Evolutionary conservation across 257 asterid genomes (phyloP).

Genomic region (Thymus quinquecostatus): DNA sequence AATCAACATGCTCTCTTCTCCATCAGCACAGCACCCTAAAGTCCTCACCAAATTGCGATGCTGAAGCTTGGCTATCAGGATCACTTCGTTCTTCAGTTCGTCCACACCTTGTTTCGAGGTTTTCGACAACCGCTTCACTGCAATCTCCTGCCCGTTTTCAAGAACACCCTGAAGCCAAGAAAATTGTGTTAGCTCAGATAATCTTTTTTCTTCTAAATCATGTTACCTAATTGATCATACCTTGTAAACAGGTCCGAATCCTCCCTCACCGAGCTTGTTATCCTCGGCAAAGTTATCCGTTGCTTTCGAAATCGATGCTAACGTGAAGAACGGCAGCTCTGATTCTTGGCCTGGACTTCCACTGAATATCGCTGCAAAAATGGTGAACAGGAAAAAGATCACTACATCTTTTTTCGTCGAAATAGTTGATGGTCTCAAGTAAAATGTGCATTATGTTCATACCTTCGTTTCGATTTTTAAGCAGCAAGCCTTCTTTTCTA

Average conservation of each 20-base stretch:
- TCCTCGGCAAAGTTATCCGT: constrained; percentile 12
- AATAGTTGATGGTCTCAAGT: not conserved
- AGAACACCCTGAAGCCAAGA: not conserved
- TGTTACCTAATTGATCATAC: not conserved
- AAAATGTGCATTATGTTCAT: not conserved
- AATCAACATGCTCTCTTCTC: constrained; percentile 30
- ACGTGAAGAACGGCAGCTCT: constrained; percentile 28
- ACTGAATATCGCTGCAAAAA: not conserved
- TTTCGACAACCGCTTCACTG: constrained; percentile 25
- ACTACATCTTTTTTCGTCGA: not conserved
- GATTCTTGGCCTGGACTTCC: not conserved
- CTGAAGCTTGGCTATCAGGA: constrained; percentile 30
- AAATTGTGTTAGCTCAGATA: not conserved
- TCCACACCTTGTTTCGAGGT: constrained; percentile 23
- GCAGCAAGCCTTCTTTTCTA: too few relatives aligned
- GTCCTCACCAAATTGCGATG: constrained; percentile 24
- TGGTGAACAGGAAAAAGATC: too few relatives aligned
- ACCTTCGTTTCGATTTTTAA: constrained; percentile 4
- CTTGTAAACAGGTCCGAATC: constrained; percentile 33
- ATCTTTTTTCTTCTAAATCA: not conserved
- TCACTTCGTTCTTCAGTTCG: constrained; percentile 25
- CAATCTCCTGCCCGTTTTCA: constrained; percentile 15
- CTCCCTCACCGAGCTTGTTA: constrained; percentile 33
- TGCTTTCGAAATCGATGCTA: constrained; percentile 19
- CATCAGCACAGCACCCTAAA: constrained; percentile 16